Evolutionary conservation across 83 land plant genomes (phyloP).

Genomic region (Larix sibirica): DNA sequence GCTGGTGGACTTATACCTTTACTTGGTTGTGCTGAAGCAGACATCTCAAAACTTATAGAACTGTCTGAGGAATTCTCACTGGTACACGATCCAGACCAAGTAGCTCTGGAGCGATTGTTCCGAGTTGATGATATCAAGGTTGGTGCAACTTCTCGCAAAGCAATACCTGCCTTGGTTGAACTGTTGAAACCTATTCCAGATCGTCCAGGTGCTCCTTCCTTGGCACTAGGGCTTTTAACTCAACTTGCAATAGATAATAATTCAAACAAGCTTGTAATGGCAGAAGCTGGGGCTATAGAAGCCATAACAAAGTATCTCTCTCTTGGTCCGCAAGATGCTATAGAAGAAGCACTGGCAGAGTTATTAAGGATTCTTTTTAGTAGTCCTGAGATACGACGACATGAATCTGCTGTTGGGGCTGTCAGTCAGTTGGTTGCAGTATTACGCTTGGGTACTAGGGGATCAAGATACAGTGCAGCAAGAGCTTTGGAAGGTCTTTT

Average conservation of each 20-base stretch:
- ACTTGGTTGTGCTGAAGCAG: conserved; percentile 89
- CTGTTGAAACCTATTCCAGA: conserved; percentile 92
- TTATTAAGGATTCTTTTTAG: conserved; percentile 77
- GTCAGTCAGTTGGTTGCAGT: conserved; percentile 94
- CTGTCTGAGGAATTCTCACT: conserved; percentile 82
- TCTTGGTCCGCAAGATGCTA: conserved; percentile 93
- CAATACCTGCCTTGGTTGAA: conserved; percentile 92
- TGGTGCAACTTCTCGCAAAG: conserved; percentile 95
- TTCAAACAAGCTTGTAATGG: conserved; percentile 86
- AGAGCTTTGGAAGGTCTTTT: conserved; percentile 87
- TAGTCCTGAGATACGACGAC: conserved; percentile 78
- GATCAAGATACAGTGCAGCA: conserved; percentile 90
- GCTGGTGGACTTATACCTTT: conserved; percentile 86
- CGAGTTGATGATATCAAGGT: conserved; percentile 92
- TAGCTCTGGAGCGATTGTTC: conserved; percentile 87
- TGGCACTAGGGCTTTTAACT: conserved; percentile 82
- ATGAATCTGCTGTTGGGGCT: conserved; percentile 86
- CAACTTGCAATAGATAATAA: conserved; percentile 84
- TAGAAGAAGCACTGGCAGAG: conserved; percentile 92
- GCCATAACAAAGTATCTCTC: conserved; percentile 92
- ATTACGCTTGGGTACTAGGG: conserved; percentile 85
- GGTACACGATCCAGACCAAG: conserved; percentile 79
- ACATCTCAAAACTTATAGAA: conserved; percentile 68
- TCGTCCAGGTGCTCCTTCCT: conserved; percentile 93
- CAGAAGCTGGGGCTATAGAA: conserved; percentile 91